A percentile compares a stretch with the other conserved stretches of the same genome.
Evolutionary conservation across 148 eudicot genomes (phyloP).

Genomic region (Spergularia marina): DNA sequence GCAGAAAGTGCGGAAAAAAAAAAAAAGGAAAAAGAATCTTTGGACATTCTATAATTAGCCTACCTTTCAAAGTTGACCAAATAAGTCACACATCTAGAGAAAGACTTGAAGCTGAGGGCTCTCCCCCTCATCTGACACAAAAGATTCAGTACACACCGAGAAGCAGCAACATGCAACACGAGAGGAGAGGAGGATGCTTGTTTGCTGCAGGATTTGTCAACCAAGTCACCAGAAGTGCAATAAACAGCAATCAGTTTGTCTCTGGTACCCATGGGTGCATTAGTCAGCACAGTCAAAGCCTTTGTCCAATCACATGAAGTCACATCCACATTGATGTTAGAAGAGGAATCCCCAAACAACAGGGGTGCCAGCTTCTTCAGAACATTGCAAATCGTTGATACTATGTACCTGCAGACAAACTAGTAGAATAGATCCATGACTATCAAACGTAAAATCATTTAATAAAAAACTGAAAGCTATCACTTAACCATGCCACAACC

Average conservation of each 20-base stretch:
- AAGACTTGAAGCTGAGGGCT: slow-evolving; percentile 44
- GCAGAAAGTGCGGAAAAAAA: background rate
- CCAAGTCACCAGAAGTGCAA: slow-evolving; percentile 19
- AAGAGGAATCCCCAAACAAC: slow-evolving; percentile 34
- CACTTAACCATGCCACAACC: background rate
- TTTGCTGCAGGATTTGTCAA: slow-evolving; percentile 24
- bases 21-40: background rate
- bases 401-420: slow-evolving; percentile 82
- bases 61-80: slow-evolving; percentile 87
- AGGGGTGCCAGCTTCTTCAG: slow-evolving; percentile 46
- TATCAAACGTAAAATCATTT: slow-evolving; percentile 13
- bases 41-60: background rate
- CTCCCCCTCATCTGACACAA: slow-evolving; percentile 61
- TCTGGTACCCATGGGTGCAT: slow-evolving; percentile 28
- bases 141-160: slow-evolving; percentile 50
- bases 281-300: slow-evolving; percentile 37
- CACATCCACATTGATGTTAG: slow-evolving; percentile 34
- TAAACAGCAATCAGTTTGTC: slow-evolving; percentile 20
- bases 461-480: slow-evolving; percentile 13
- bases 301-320: slow-evolving; percentile 56
- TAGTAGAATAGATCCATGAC: slow-evolving; percentile 44
- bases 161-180: slow-evolving; percentile 35
- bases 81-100: slow-evolving; percentile 41
- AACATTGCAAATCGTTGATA: slow-evolving; percentile 50
- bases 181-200: slow-evolving; percentile 27